These are phyloP conservation scores for Nadsonia fulvescens DNA, from an alignment of 805 yeast species.

Conservation along the genomic window DNA sequence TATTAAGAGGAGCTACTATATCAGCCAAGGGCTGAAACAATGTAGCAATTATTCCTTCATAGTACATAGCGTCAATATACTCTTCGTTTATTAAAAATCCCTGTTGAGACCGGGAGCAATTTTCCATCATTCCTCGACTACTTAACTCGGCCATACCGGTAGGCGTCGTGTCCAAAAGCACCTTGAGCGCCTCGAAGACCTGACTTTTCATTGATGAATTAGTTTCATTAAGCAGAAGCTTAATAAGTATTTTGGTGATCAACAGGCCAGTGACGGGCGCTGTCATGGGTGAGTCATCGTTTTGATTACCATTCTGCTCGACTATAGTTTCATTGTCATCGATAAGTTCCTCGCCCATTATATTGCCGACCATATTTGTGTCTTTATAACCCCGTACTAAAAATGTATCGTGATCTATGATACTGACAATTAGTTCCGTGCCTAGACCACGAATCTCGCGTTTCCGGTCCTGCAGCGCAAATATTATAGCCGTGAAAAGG, in stretches of 20 bases:
- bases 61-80: constrained; percentile 3
- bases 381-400: constrained; percentile 22
- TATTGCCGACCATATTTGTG: too few species aligned
- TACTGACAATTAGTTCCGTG: constrained; percentile 60
- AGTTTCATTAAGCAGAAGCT: constrained; percentile 41
- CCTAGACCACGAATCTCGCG: constrained; percentile 45
- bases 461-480: constrained; percentile 41
- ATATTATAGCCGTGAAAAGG: constrained; percentile 47
- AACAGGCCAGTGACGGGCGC: constrained; percentile 5
- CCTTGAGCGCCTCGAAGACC: constrained; percentile 66
- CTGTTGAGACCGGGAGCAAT: too few species aligned
- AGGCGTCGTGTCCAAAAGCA: constrained; percentile 40
- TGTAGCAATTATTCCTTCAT: constrained; percentile 1
- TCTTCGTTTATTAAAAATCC: too few species aligned
- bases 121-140: too few species aligned
- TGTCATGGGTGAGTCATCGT: constrained; percentile 1
- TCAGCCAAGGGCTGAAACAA: constrained; percentile 1
- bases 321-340: constrained; percentile 4
- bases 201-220: constrained; percentile 65
- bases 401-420: constrained; percentile 69
- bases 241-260: constrained; percentile 23
- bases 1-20: constrained; percentile 1
- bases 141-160: constrained; percentile 2
- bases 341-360: constrained; percentile 5
- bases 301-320: too few species aligned